Conservation (phyloP, 2,329 filamentous ascomycete species). For the Aspergillus fijiensis region DNA sequence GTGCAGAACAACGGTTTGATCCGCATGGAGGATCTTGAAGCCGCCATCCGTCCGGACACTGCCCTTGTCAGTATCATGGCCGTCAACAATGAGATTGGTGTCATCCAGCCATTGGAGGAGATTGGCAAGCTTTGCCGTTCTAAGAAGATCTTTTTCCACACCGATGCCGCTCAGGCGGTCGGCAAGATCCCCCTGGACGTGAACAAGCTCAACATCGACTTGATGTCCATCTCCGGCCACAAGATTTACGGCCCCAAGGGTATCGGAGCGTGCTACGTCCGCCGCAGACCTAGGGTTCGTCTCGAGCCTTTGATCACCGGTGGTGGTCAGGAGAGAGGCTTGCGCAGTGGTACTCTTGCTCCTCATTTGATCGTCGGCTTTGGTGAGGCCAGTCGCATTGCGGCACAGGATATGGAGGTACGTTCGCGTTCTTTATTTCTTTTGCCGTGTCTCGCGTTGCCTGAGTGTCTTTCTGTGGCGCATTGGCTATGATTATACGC, state of each 20-base stretch:
- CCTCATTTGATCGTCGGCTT: conserved; percentile 88
- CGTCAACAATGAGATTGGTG: conserved; percentile 98
- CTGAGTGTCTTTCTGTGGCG: conserved; percentile 6
- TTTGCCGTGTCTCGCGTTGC: conserved; percentile 20
- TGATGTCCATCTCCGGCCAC: conserved; percentile 98
- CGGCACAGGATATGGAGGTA: conserved; percentile 86
- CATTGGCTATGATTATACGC: conserved; percentile 70
- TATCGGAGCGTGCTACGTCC: conserved; percentile 92
- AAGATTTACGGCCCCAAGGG: conserved; percentile 99
- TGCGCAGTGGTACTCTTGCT: conserved; percentile 90
- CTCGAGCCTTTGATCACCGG: conserved; percentile 94
- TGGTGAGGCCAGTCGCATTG: conserved; percentile 91
- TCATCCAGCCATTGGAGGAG: conserved; percentile 93
- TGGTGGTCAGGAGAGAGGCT: conserved; percentile 90
- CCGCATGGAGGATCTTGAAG: conserved; percentile 78
- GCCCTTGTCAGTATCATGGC: conserved; percentile 95
- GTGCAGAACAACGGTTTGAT: conserved; percentile 85
- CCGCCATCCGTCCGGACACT: conserved; percentile 87
- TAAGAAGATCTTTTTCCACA: conserved; percentile 97
- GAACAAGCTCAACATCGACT: conserved; percentile 94
- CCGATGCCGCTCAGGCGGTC: conserved; percentile 94
- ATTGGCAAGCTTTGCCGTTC: conserved; percentile 89
- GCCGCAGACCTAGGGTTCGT: conserved; percentile 86
- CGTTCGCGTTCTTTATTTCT: conserved; percentile 54
- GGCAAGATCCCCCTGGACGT: conserved; percentile 97